Conservation (phyloP, 2,329 filamentous ascomycete genomes). For the Talaromyces amestolkiae region DNA sequence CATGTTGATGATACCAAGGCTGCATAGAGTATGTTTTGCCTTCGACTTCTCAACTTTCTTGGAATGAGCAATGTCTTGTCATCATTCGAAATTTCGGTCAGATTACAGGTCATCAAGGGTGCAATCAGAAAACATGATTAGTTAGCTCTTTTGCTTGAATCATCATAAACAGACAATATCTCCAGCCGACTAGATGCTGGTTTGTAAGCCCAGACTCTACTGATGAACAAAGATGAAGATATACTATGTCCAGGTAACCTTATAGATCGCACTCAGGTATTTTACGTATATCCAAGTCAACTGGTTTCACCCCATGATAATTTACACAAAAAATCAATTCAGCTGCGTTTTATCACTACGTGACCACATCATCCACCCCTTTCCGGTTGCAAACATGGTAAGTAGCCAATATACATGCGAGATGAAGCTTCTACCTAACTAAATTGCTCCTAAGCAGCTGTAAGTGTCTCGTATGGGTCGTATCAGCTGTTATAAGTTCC, state of each 20-base stretch:
- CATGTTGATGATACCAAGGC: slow-evolving; percentile 10
- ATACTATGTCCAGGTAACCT: too few species aligned
- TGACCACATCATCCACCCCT: not conserved
- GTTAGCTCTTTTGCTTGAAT: too few species aligned
- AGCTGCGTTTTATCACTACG: not conserved
- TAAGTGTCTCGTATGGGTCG: not conserved
- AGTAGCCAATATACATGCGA: not conserved
- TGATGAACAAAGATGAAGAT: too few species aligned
- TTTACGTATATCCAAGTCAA: too few species aligned
- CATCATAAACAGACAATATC: too few species aligned
- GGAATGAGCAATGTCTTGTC: not conserved
- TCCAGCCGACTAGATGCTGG: too few species aligned
- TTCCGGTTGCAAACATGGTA: not conserved
- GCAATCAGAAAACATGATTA: too few species aligned
- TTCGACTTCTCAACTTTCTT: not conserved
- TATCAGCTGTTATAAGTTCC: not conserved
- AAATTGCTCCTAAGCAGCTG: not conserved
- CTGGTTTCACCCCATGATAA: too few species aligned
- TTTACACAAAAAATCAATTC: not conserved
- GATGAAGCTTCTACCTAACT: not conserved
- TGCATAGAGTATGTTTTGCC: not conserved
- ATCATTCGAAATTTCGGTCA: too few species aligned
- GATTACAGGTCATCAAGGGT: too few species aligned
- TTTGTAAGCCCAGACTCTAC: too few species aligned
- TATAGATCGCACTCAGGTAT: too few species aligned